A percentile compares a stretch with the other conserved stretches of the same genome.
These are phyloP conservation scores for Teratosphaeria gauchensis DNA, from an alignment of 2,329 filamentous ascomycete genomes.

Conservation along the genomic window DNA sequence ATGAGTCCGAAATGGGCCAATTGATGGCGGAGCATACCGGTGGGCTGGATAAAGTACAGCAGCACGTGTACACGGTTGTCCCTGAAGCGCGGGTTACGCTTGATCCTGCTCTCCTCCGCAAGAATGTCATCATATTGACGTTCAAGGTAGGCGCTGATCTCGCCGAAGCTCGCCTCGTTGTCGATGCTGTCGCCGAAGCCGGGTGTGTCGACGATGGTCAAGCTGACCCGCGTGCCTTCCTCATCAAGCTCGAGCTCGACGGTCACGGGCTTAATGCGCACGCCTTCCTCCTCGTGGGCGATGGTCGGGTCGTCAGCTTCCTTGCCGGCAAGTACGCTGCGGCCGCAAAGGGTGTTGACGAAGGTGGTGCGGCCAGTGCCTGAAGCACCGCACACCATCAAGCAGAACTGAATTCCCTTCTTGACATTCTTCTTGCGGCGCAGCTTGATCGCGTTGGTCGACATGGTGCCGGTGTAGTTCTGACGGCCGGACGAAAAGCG, in stretches of 20 bases:
- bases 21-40: slow-evolving; percentile 47
- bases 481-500: not conserved
- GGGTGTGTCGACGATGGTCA: slow-evolving; percentile 97
- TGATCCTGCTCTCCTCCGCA: slow-evolving; percentile 98
- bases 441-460: slow-evolving; percentile 61
- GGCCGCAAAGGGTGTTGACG: slow-evolving; percentile 97
- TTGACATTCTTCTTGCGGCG: slow-evolving; percentile 99
- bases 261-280: slow-evolving; percentile 97
- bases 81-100: slow-evolving; percentile 99
- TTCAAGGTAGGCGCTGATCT: slow-evolving; percentile 97
- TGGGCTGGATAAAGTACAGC: slow-evolving; percentile 98
- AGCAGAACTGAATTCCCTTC: slow-evolving; percentile 99
- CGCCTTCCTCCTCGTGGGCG: slow-evolving; percentile 78
- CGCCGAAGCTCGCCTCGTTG: slow-evolving; percentile 89
- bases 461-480: slow-evolving; percentile 16
- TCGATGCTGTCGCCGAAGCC: slow-evolving; percentile 98
- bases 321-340: slow-evolving; percentile 72
- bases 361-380: slow-evolving; percentile 98
- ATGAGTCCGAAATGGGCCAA: not conserved
- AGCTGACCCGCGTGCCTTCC: slow-evolving; percentile 93
- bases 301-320: slow-evolving; percentile 71
- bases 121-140: slow-evolving; percentile 99
- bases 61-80: slow-evolving; percentile 98
- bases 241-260: slow-evolving; percentile 95
- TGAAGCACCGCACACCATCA: slow-evolving; percentile 99